Conservation (phyloP, 805 yeast species). For the Ogataea zsoltii region DNA sequence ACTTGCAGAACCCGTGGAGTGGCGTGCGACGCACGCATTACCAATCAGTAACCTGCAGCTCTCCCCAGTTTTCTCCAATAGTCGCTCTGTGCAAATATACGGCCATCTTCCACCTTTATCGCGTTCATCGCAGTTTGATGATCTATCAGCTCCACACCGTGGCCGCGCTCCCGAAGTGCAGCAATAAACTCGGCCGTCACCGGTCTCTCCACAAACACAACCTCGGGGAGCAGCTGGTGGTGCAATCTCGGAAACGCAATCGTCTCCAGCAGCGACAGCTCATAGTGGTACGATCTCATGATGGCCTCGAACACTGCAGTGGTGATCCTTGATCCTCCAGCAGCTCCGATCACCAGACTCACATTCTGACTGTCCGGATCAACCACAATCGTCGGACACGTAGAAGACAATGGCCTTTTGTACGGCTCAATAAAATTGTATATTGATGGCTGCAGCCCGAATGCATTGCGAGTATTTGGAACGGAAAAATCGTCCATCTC, state of each 20-base stretch:
- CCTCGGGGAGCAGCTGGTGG: constrained; percentile 84
- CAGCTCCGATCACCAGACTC: constrained; percentile 81
- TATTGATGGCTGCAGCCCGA: constrained; percentile 76
- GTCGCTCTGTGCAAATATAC: constrained; percentile 79
- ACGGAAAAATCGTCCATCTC: constrained; percentile 95
- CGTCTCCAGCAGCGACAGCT: constrained; percentile 60
- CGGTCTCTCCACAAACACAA: constrained; percentile 58
- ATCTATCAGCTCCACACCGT: constrained; percentile 40
- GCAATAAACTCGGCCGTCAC: constrained; percentile 40
- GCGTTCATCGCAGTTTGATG: constrained; percentile 63
- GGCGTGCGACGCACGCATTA: background rate
- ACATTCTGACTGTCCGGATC: constrained; percentile 43
- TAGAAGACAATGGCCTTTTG: constrained; percentile 83
- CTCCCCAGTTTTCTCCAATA: constrained; percentile 85
- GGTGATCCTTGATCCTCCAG: constrained; percentile 89
- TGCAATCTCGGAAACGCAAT: constrained; percentile 82
- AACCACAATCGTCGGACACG: constrained; percentile 71
- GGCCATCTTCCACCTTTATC: constrained; percentile 39
- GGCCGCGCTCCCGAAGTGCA: constrained; percentile 48
- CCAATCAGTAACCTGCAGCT: constrained; percentile 60
- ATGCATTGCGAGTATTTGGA: constrained; percentile 69
- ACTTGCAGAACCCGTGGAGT: background rate
- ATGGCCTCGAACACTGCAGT: constrained; percentile 84
- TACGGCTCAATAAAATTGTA: constrained; percentile 75
- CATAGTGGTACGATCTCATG: constrained; percentile 60